A percentile compares a stretch with the other conserved stretches of the same genome.
Evolutionary conservation across 768 basidiomycete genomes (phyloP).

Genomic region (Agrocybe praecox): DNA sequence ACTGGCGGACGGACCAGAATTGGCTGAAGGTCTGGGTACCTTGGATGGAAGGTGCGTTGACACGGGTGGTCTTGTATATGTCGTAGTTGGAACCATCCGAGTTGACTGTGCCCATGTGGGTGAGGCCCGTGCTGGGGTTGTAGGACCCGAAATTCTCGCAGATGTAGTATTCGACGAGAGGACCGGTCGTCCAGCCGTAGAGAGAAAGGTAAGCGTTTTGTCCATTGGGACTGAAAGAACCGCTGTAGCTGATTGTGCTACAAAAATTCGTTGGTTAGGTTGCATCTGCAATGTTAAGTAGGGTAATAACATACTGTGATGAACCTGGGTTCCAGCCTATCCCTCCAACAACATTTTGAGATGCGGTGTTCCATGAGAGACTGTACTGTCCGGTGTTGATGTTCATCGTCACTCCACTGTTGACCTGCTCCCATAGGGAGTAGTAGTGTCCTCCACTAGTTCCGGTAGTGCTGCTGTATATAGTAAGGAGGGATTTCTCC

Average conservation of each 20-base stretch:
- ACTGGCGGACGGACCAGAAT: slow-evolving; percentile 45
- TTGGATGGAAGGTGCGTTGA: slow-evolving; percentile 42
- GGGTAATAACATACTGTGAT: slow-evolving; percentile 24
- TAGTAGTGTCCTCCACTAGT: slow-evolving; percentile 9
- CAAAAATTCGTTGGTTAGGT: neutral
- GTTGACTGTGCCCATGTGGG: slow-evolving; percentile 38
- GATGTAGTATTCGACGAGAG: slow-evolving; percentile 52
- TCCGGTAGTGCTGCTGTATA: slow-evolving; percentile 13
- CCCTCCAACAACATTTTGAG: slow-evolving; percentile 15
- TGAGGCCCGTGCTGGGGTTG: slow-evolving; percentile 35
- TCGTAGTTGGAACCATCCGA: slow-evolving; percentile 45
- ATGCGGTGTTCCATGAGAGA: slow-evolving; percentile 9
- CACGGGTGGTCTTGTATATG: slow-evolving; percentile 38
- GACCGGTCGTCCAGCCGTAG: slow-evolving; percentile 47
- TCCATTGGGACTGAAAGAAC: slow-evolving; percentile 36
- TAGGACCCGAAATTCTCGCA: slow-evolving; percentile 41
- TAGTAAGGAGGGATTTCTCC: neutral
- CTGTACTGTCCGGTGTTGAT: slow-evolving; percentile 13
- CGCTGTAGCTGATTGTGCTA: slow-evolving; percentile 39
- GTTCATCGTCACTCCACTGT: slow-evolving; percentile 13
- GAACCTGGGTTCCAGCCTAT: slow-evolving; percentile 39
- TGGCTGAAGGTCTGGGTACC: slow-evolving; percentile 48
- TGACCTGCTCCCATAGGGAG: slow-evolving; percentile 15
- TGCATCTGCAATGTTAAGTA: too few species aligned
- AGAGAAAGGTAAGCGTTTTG: slow-evolving; percentile 43